Evolutionary conservation across 2,329 filamentous ascomycete genomes (phyloP).

Genomic region (Trichoderma atrobrunneum): DNA sequence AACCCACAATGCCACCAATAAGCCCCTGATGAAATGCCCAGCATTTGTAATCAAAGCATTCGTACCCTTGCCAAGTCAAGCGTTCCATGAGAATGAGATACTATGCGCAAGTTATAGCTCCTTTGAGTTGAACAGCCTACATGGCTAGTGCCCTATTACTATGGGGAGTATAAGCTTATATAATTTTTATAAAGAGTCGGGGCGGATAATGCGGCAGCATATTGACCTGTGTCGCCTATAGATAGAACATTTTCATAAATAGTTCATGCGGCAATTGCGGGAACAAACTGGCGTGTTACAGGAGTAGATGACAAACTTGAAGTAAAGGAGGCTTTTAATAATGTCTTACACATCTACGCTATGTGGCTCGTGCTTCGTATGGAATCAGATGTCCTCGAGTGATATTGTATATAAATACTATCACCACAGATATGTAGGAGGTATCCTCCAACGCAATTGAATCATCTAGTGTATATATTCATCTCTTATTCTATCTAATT

Average conservation of each 20-base stretch:
- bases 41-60: neutral
- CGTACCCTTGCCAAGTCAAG: neutral
- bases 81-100: neutral
- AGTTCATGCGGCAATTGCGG: neutral
- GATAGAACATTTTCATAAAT: neutral
- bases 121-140: neutral
- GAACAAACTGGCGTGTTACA: neutral
- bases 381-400: neutral
- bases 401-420: neutral
- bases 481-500: neutral
- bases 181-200: neutral
- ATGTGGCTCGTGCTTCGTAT: neutral
- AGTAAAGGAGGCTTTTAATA: neutral
- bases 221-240: neutral
- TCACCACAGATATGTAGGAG: neutral
- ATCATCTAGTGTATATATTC: neutral
- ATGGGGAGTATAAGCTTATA: neutral
- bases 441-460: neutral
- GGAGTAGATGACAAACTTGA: neutral
- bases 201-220: neutral
- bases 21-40: neutral
- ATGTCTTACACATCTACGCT: neutral
- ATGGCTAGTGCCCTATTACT: neutral
- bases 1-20: neutral
- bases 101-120: neutral